phyloP scores from a whole-genome alignment of 345 rosid genomes.

The Populus nigra region DNA sequence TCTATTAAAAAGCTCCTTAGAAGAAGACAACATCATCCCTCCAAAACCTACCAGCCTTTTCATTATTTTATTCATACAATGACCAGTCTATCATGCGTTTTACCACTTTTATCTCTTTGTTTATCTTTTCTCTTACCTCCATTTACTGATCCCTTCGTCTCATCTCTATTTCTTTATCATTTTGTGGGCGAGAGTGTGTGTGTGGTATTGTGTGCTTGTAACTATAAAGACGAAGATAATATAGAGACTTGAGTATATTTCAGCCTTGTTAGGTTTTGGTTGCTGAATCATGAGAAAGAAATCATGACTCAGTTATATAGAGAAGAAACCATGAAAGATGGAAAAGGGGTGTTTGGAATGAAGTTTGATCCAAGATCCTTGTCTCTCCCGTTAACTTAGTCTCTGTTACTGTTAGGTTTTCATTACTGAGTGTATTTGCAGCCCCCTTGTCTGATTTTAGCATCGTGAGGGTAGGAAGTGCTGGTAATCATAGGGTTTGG shows the following conservation, averaged over 20 bases:
- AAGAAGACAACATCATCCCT: constrained; percentile 53
- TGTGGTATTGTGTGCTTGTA: background rate
- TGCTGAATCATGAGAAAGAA: constrained; percentile 38
- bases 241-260: constrained; percentile 17
- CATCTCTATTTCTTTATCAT: constrained; percentile 7
- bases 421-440: no score
- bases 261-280: constrained; percentile 23
- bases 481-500: background rate
- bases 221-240: background rate
- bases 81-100: constrained; percentile 63
- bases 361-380: constrained; percentile 48
- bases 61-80: constrained; percentile 31
- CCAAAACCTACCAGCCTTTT: constrained; percentile 46
- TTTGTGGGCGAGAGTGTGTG: background rate
- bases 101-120: constrained; percentile 10
- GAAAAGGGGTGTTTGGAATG: constrained; percentile 59
- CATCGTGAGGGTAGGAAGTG: background rate
- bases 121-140: constrained; percentile 14
- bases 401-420: background rate
- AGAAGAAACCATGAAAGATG: constrained; percentile 22
- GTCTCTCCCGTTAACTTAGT: background rate
- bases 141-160: constrained; percentile 12
- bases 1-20: constrained; percentile 7
- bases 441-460: background rate
- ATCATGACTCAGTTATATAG: background rate